These are phyloP conservation scores for Cryptosporidium viatorum DNA, from an alignment of 169 alveolate species.

Conservation along the genomic window DNA sequence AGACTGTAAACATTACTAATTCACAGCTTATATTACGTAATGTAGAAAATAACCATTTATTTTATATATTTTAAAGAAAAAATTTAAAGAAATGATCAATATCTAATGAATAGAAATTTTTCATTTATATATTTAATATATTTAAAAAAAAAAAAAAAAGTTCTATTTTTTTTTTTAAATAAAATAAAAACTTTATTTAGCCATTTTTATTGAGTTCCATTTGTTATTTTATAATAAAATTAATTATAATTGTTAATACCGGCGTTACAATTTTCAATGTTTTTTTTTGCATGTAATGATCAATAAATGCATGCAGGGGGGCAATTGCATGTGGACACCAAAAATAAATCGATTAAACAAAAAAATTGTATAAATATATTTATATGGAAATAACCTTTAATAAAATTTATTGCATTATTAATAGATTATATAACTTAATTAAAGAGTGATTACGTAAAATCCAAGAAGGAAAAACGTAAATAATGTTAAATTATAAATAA, in stretches of 20 bases:
- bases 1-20: too few species aligned
- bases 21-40: not conserved
- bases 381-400: not conserved
- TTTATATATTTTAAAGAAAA: too few species aligned
- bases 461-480: not conserved
- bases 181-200: too few species aligned
- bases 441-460: not conserved
- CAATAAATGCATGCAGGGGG: conserved; percentile 18
- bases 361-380: not conserved
- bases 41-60: not conserved
- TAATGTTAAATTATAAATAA: too few species aligned
- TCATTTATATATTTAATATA: too few species aligned
- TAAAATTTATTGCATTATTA: not conserved
- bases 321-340: conserved; percentile 7
- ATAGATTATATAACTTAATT: not conserved
- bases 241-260: not conserved
- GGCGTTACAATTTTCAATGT: not conserved
- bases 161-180: too few species aligned
- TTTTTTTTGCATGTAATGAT: conserved; percentile 8
- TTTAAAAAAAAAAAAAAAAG: too few species aligned
- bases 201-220: too few species aligned
- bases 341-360: not conserved
- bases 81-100: too few species aligned
- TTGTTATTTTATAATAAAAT: not conserved
- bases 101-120: too few species aligned